Evolutionary conservation across 2,329 filamentous ascomycete genomes (phyloP).

Genomic region (Coleophoma crateriformis): DNA sequence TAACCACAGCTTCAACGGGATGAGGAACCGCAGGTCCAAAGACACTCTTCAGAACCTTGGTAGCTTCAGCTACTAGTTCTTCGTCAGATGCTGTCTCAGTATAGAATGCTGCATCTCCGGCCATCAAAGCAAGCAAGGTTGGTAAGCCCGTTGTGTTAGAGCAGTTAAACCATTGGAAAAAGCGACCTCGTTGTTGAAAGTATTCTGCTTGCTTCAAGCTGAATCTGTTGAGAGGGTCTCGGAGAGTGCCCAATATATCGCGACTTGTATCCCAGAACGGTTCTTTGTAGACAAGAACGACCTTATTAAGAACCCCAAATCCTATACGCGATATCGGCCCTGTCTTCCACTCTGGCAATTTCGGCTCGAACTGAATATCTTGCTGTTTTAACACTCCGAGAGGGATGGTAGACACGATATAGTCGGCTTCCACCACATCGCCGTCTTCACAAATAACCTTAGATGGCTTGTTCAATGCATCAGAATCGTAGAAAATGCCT

Average conservation of each 20-base stretch:
- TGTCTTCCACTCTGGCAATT: slow-evolving; percentile 81
- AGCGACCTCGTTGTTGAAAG: slow-evolving; percentile 72
- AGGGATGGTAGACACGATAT: slow-evolving; percentile 84
- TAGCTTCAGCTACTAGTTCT: slow-evolving; percentile 75
- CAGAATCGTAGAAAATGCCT: slow-evolving; percentile 59
- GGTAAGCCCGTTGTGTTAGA: slow-evolving; percentile 84
- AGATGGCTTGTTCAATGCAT: slow-evolving; percentile 40
- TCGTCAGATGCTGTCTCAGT: slow-evolving; percentile 74
- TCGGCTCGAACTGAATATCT: slow-evolving; percentile 78
- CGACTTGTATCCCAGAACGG: slow-evolving; percentile 86
- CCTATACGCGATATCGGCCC: slow-evolving; percentile 79
- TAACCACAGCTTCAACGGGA: slow-evolving; percentile 82
- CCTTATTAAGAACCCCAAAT: slow-evolving; percentile 92
- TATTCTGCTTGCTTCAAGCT: slow-evolving; percentile 81
- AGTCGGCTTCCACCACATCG: slow-evolving; percentile 73
- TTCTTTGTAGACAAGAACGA: slow-evolving; percentile 82
- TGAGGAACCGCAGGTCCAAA: slow-evolving; percentile 68
- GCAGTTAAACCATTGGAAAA: slow-evolving; percentile 98
- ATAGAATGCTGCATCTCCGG: slow-evolving; percentile 86
- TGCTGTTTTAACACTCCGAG: slow-evolving; percentile 87
- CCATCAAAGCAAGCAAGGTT: slow-evolving; percentile 88
- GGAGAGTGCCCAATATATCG: slow-evolving; percentile 91
- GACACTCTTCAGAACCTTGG: slow-evolving; percentile 68
- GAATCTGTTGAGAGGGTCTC: slow-evolving; percentile 61
- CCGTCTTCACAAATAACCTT: slow-evolving; percentile 75